Percentiles rank a stretch among this genome's conserved stretches.
Evolutionary conservation across 192 early-diverging fungal genomes (phyloP).

Genomic region (Rhizophagus clarus): DNA sequence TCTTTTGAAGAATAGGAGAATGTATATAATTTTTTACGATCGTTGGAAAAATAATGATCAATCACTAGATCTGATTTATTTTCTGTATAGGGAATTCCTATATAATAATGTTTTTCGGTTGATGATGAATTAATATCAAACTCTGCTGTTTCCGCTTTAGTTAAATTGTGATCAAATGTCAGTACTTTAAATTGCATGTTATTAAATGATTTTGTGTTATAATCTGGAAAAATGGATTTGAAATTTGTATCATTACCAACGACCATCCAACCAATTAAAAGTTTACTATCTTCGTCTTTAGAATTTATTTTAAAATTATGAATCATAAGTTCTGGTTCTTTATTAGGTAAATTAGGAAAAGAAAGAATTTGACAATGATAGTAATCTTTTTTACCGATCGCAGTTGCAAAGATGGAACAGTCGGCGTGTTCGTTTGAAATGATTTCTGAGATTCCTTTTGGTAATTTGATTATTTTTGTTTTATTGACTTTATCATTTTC

Average conservation of each 20-base stretch:
- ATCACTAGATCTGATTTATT: not conserved
- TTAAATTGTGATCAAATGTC: not conserved
- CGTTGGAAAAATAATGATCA: not conserved
- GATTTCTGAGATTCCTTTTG: not conserved
- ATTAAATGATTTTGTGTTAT: no score
- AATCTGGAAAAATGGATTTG: not conserved
- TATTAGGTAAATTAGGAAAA: no score
- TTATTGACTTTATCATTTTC: not conserved
- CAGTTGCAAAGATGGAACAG: not conserved
- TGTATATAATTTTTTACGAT: not conserved
- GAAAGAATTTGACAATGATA: not conserved
- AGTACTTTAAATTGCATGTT: not conserved
- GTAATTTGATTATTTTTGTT: not conserved
- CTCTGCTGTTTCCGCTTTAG: no score
- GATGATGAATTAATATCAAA: no score
- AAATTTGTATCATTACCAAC: not conserved
- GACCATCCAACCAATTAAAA: not conserved
- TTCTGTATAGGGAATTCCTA: not conserved
- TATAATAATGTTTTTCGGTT: not conserved
- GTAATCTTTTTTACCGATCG: not conserved
- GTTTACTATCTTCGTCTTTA: not conserved
- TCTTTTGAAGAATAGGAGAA: not conserved
- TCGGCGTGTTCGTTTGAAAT: not conserved
- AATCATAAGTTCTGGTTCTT: not conserved
- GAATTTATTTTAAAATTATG: not conserved